Percentiles rank a stretch among this genome's conserved stretches.
phyloP scores from a whole-genome alignment of 345 rosid genomes.

The Gossypium anomalum region DNA sequence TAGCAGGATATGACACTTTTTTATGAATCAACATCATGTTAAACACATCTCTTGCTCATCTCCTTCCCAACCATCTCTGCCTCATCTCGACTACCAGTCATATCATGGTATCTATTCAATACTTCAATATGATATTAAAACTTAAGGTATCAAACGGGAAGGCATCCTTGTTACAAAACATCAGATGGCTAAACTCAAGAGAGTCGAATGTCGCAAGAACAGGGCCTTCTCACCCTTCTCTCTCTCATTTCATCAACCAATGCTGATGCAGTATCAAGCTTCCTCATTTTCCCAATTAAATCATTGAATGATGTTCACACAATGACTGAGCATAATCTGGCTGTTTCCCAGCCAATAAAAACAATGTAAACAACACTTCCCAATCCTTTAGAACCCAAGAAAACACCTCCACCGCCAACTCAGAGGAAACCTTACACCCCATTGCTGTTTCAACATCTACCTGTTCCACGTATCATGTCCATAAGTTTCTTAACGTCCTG shows the following conservation, averaged over 20 bases:
- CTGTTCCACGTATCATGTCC: conserved; percentile 35
- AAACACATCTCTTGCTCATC: conserved; percentile 61
- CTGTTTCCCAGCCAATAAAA: conserved; percentile 74
- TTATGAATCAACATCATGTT: conserved; percentile 65
- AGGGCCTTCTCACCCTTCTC: conserved; percentile 38
- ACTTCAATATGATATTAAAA: conserved; percentile 66
- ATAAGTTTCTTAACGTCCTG: conserved; percentile 16
- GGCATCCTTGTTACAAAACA: conserved; percentile 59
- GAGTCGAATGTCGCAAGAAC: conserved; percentile 8
- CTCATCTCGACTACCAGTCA: conserved; percentile 61
- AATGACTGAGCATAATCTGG: conserved; percentile 48
- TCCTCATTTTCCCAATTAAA: conserved; percentile 81
- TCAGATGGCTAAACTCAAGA: conserved; percentile 47
- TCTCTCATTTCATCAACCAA: conserved; percentile 70
- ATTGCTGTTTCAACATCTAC: conserved; percentile 41
- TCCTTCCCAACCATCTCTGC: conserved; percentile 82
- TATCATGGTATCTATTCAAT: conserved; percentile 69
- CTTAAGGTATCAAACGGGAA: conserved; percentile 68
- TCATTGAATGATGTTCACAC: conserved; percentile 73
- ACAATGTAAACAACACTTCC: conserved; percentile 89
- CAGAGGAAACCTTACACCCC: conserved; percentile 46
- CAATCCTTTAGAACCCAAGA: conserved; percentile 70
- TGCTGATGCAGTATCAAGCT: conserved; percentile 83
- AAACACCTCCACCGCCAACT: conserved; percentile 63
- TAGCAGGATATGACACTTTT: conserved; percentile 68